These are phyloP conservation scores for Pseudogymnoascus sp. DNA, from an alignment of 2,329 filamentous ascomycete genomes.

Conservation along the genomic window DNA sequence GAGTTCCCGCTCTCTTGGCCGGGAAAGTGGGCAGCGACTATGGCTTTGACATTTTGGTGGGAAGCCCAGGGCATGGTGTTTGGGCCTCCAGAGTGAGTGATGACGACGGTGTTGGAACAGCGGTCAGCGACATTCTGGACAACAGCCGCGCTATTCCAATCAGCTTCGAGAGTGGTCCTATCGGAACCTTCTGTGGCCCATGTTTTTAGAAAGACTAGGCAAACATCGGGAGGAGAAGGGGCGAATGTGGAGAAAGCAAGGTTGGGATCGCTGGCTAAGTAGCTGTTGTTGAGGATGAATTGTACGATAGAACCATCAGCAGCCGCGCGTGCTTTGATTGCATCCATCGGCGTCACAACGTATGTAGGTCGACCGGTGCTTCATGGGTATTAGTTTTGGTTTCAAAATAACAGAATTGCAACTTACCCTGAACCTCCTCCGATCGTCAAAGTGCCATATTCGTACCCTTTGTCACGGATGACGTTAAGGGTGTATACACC, in stretches of 20 bases:
- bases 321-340: constrained; percentile 32
- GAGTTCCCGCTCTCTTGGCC: constrained; percentile 53
- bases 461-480: constrained; percentile 5
- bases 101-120: constrained; percentile 51
- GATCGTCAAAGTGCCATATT: constrained; percentile 17
- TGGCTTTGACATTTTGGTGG: constrained; percentile 51
- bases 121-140: constrained; percentile 38
- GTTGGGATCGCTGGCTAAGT: constrained; percentile 4
- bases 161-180: constrained; percentile 13
- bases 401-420: neutral
- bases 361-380: constrained; percentile 49
- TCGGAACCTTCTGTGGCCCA: constrained; percentile 46
- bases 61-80: constrained; percentile 51
- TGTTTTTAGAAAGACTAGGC: constrained; percentile 58
- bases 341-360: constrained; percentile 49
- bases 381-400: constrained; percentile 14
- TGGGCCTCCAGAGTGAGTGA: constrained; percentile 56
- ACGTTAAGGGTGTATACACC: constrained; percentile 19
- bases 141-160: constrained; percentile 17
- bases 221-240: constrained; percentile 19
- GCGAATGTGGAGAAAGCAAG: constrained; percentile 10
- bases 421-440: constrained; percentile 18
- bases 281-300: constrained; percentile 14
- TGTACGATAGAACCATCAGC: constrained; percentile 12
- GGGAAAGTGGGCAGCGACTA: constrained; percentile 49